Evolutionary conservation across 164 flowering plant species (phyloP), one percentile per base, ranked within the genome.

Genomic region (Annona cherimola): DNA sequence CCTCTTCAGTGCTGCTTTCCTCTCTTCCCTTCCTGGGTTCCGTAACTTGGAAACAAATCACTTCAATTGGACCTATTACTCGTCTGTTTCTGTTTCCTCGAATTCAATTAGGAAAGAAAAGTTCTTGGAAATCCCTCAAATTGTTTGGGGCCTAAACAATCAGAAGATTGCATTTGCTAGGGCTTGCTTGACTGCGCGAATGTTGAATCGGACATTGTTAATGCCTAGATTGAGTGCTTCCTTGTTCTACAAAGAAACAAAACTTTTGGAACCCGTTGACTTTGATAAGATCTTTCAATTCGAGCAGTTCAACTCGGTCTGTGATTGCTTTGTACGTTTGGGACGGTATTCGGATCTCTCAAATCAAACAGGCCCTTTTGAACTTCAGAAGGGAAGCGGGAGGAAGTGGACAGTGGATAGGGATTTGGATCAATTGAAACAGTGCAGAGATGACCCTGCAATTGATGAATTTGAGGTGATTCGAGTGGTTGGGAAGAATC

Each of bases 211-310:
- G 63, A 89, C 98, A 12, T 87, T 93, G 61, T 67, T 95, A 73
- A 88, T 93, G 95, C 99, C 99, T 43, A 93, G 90, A 75, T 78
- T 96, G 64, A 96, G 99, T 73, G 96, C 97, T 70, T 96, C 99
- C 2, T 74, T 96, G 79, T 93, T 92, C 73, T 93, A 93, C 80
- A 96, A 96, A 80, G 98, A 93, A 80, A 75, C 90, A 4, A 87
- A 91, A 67, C 87, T 79, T 4, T 79, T 93, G 82, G 83, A 87
- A 69, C 96, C 98, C 39, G 84, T 93, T 75, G 79, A 89, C 1
- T 92, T 96, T 42, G 93, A 93, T 41, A 90, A 88, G 84, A 83
- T 96, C 39, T 96, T 88, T 83, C 81, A 85, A 42, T 89, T 90
- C 18, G 87, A 90, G 8, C 82, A 64, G 75, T 92, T 96, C 63